Base-by-base conservation (phyloP, 2,329 filamentous ascomycete genomes). In the Leptographium galeiforme region DNA sequence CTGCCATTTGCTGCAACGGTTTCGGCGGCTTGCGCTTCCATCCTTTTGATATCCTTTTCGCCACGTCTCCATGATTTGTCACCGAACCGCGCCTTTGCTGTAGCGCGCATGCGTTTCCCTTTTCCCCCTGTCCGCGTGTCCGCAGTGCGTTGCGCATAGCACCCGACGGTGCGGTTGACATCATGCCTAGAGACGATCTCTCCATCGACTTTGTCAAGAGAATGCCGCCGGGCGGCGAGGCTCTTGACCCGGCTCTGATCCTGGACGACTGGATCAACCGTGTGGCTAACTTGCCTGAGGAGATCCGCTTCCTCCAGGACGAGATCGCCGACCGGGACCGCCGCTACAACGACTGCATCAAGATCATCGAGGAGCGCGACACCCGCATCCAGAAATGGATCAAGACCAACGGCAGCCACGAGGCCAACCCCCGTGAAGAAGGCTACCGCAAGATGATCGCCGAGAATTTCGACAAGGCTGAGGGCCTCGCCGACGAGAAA, bases 251-350 rank as follows among this genome's bases (percentile, higher is more conserved):
- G 55, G 76, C 84, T 53, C 73, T 84, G 58, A 82, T 89, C 62
- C 78, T 90, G 61, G 86, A 91, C 66, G 85, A 89, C 66, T 90
- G 85, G 74, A 80, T 84, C 64, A 81, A 84, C 65, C 76, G 72
- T 68, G 84, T 85, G 19, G 82, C 85, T 61, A 93, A 93, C 63
- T 75, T 91, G 33, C 87, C 87, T 57, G 85, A 87, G 58, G 87
- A 93, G 68, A 82, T 93, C 56, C 82, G 84, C 19, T 89, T 90
- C 70, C 76, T 91, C 57, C 84, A 90, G 63, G 87, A 90, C 64
- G 87, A 93, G 68, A 87, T 91, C 58, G 75, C 82, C 63, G 84
- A 87, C 64, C 91, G 90, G 67, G 87, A 94, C 65, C 76, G 79
- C 50, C 75, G 81, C 58, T 85, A 87, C 60, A 73, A 79, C 63